A percentile compares a stretch with the other conserved stretches of the same genome.
phyloP scores from a whole-genome alignment of 2,329 filamentous ascomycete species.

The Pyricularia sp. region DNA sequence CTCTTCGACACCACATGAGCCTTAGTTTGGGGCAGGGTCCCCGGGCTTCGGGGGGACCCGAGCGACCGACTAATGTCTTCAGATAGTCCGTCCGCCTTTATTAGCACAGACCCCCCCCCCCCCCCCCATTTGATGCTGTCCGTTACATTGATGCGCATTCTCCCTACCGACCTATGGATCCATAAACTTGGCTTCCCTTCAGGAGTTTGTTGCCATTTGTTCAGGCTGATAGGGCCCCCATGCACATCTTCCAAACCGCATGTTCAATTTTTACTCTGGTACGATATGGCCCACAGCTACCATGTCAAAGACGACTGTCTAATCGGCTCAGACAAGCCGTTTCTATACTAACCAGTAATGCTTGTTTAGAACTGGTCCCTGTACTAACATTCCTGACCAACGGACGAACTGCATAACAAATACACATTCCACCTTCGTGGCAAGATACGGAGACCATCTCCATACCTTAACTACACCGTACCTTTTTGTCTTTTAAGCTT shows the following conservation, averaged over 20 bases:
- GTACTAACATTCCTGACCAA: background rate
- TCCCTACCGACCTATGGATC: background rate
- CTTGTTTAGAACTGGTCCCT: background rate
- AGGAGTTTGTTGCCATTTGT: background rate
- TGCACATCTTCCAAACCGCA: background rate
- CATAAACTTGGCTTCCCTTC: background rate
- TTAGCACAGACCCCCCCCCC: constrained; percentile 1
- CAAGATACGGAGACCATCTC: background rate
- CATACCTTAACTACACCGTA: background rate
- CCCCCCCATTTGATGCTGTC: background rate
- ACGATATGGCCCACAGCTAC: background rate
- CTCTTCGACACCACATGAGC: background rate
- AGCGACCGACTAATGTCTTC: background rate
- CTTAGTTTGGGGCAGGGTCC: background rate
- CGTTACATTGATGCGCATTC: background rate
- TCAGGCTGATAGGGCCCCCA: background rate
- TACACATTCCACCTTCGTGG: background rate
- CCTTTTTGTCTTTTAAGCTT: background rate
- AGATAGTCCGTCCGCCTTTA: background rate
- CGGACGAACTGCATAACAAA: background rate
- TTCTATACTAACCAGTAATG: background rate
- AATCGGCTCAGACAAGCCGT: background rate
- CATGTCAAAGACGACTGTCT: background rate
- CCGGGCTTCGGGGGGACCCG: background rate
- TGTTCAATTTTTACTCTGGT: background rate